These are phyloP conservation scores for Tricholoma matsutake DNA, from an alignment of 768 basidiomycete genomes.

Conservation along the genomic window DNA sequence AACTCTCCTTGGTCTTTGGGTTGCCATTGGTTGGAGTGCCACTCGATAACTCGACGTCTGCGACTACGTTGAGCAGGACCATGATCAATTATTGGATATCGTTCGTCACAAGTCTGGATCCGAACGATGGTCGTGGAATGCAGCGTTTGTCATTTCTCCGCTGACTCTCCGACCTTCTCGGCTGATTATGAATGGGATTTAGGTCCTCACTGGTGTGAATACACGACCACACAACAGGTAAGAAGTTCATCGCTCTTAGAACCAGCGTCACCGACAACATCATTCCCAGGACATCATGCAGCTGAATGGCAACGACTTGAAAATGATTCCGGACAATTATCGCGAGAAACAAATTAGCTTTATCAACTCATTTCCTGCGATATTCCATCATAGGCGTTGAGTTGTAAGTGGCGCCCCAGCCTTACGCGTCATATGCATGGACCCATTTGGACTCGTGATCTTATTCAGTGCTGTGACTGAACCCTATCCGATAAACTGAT, in stretches of 20 bases:
- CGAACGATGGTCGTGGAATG: conserved; percentile 40
- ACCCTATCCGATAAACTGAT: no score
- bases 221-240: conserved; percentile 13
- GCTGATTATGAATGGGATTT: conserved; percentile 7
- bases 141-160: conserved; percentile 21
- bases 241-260: neutral
- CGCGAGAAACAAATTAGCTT: conserved; percentile 24
- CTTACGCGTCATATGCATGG: no score
- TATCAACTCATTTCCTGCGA: conserved; percentile 20
- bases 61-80: conserved; percentile 23
- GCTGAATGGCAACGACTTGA: conserved; percentile 25
- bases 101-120: conserved; percentile 40
- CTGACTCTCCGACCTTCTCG: neutral
- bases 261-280: neutral
- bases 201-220: conserved; percentile 22
- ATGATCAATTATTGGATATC: conserved; percentile 49
- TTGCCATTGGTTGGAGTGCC: conserved; percentile 4
- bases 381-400: conserved; percentile 24
- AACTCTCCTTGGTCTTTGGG: conserved; percentile 31
- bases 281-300: conserved; percentile 20
- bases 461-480: no score
- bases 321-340: conserved; percentile 26
- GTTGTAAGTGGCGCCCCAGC: neutral
- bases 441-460: no score
- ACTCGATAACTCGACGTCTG: conserved; percentile 13